Evolutionary conservation across 2,329 filamentous ascomycete species (phyloP), one percentile per base, ranked within the genome.

Genomic region (Neofusicoccum sp.): DNA sequence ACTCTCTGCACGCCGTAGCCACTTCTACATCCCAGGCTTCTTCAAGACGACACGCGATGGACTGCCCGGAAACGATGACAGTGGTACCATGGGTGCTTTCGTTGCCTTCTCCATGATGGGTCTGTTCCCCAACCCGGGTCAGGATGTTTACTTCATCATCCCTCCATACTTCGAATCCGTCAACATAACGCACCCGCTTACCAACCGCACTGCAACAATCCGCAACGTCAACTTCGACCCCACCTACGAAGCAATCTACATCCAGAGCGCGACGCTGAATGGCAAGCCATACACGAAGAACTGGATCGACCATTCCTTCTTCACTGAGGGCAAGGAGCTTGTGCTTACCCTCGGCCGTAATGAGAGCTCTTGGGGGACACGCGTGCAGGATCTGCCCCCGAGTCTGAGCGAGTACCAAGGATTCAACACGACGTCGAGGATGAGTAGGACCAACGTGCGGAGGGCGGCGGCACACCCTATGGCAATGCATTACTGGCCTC

Each of bases 301-400:
- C 63, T 80, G 77, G 77, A 73, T 80, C 36, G 70, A 69, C 28
- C 78, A 80, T 67, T 64, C 56, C 28, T 80, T 80, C 67, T 80
- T 80, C 65, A 69, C 76, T n/a, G 70, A 79, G 33, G 78, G 78
- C 0, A 74, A 74, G 49, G 73, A 76, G 49, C 66, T 80, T 58
- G 78, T 79, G 58, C 67, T 80, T 50, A 76, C 72, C 6, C 65
- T 80, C 37, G 78, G 78, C 3, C 58, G 64, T 47, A 76, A 73
- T 39, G 78, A 80, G 68, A 79, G 78, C 69, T 50, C 63, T 9
- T 80, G 78, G 78, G 78, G 78, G 1, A 79, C 77, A 12, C 69
- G 67, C 43, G 66, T 71, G 34, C 71, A 78, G 64, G 78, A 80
- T 72, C 47, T 79, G 61, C 78, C 78, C 62, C 78, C 78, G 29